Base-by-base conservation (phyloP, 257 asterid genomes). In the Fraxinus cuspidata region DNA sequence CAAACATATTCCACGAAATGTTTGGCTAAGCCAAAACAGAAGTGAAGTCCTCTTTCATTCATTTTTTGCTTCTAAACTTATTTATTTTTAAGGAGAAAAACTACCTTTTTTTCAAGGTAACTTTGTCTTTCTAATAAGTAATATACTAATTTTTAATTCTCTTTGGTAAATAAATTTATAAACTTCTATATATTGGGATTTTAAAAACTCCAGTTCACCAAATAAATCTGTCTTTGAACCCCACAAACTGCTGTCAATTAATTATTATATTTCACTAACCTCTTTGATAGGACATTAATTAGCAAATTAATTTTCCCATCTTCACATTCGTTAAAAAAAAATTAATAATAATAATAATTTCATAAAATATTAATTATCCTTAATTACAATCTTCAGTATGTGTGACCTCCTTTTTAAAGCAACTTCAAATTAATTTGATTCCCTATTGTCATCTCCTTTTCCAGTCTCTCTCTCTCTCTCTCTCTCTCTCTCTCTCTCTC, bases 241-340 rank as follows among this genome's bases (percentile, higher is more conserved):
- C 97, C 94, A 87, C 94, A 86, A 27, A 87, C 71, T 90, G 92
- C 94, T 92, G 97, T 92, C 96, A 83, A 85, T 70, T 84, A 91
- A 88, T 90, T 85, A 84, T 83, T 82, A 84, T 79, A 83, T 83
- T 85, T 77, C 68, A 73, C 77, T 86, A 74, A 72, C 47, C 56
- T 74, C 74, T 77, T 23, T 38, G 83, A 87, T 76, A 74, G 84
- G 85, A 87, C 94, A 76, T 74, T 40, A 68, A 76, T 74, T 40
- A 68, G 79, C 85, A 85, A 79, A 71, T 80, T 87, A 70, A 77
- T 80, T 69, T 81, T 74, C 72, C 78, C 75, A 76, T 53, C 35
- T 86, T 83, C 82, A 65, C 56, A 68, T 78, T 76, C 7, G 19
- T 34, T 60, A 13, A 44, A 31, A 15, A 51, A 77, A 6, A 64